phyloP scores from a whole-genome alignment of 1,139 yeast species.

The Blastobotrys proliferans region DNA sequence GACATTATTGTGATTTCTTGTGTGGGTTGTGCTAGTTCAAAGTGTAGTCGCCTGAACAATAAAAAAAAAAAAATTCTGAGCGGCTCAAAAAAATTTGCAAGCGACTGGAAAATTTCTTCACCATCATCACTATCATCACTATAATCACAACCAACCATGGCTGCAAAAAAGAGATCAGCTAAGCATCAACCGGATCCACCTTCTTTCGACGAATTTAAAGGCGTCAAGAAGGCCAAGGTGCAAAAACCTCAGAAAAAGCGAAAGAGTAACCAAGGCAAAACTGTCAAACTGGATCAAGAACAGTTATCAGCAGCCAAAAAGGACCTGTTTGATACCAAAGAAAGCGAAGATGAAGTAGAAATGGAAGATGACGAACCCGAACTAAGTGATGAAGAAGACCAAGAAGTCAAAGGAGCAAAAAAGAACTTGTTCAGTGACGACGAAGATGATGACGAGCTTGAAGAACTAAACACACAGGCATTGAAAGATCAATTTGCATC shows the following conservation, averaged over 20 bases:
- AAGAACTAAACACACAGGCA: constrained; percentile 85
- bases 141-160: constrained; percentile 6
- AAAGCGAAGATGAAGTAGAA: constrained; percentile 30
- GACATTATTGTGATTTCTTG: neutral
- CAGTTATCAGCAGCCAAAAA: constrained; percentile 71
- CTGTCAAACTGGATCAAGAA: constrained; percentile 54
- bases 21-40: neutral
- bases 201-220: constrained; percentile 73
- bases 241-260: constrained; percentile 25
- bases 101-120: neutral
- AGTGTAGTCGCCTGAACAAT: neutral
- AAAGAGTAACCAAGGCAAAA: constrained; percentile 33
- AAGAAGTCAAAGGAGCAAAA: constrained; percentile 41
- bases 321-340: constrained; percentile 71
- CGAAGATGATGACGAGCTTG: constrained; percentile 72
- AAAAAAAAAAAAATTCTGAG: constrained; percentile 1
- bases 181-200: constrained; percentile 93
- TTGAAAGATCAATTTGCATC: constrained; percentile 66
- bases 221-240: constrained; percentile 41
- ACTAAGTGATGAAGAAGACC: constrained; percentile 52
- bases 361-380: constrained; percentile 49
- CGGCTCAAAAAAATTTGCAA: neutral
- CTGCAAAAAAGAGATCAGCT: constrained; percentile 53
- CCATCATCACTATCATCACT: neutral
- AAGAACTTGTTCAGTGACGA: constrained; percentile 87